Conservation (phyloP, 2,329 filamentous ascomycete species). For the Blastomyces gilchristii region DNA sequence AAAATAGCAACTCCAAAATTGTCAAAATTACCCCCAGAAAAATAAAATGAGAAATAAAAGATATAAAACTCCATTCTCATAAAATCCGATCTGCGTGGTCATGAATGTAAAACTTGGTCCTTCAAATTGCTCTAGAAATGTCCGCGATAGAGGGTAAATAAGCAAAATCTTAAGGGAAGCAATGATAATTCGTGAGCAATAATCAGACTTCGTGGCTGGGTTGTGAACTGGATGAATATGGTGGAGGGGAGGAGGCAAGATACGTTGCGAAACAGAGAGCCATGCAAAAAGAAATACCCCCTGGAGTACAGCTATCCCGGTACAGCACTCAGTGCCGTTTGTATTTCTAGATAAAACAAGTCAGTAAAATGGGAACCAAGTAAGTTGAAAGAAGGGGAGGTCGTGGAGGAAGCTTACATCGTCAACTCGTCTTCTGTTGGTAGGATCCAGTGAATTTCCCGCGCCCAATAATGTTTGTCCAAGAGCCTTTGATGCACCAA, state of each 20-base stretch:
- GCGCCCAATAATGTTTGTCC: constrained; percentile 85
- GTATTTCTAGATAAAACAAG: constrained; percentile 30
- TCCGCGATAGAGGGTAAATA: not conserved
- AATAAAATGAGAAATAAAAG: too few species aligned
- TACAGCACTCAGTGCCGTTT: constrained; percentile 32
- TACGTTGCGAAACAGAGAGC: not conserved
- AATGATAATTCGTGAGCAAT: not conserved
- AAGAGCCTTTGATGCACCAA: constrained; percentile 80
- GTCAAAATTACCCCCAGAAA: not conserved
- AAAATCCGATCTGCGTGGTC: not conserved
- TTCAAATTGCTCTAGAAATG: not conserved
- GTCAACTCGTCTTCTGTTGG: constrained; percentile 68
- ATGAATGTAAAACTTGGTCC: not conserved
- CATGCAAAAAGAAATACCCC: not conserved
- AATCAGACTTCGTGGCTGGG: not conserved
- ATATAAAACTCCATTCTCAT: not conserved
- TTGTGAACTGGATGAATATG: not conserved
- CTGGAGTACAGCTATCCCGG: not conserved
- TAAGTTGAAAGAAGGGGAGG: not conserved
- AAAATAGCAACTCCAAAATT: not conserved
- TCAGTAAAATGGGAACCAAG: not conserved
- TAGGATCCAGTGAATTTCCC: constrained; percentile 79
- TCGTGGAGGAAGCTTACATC: constrained; percentile 58
- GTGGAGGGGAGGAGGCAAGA: not conserved
- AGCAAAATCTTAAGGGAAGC: not conserved